phyloP scores from a whole-genome alignment of 495 filamentous ascomycete genomes.

The Penicillium maclennaniae region DNA sequence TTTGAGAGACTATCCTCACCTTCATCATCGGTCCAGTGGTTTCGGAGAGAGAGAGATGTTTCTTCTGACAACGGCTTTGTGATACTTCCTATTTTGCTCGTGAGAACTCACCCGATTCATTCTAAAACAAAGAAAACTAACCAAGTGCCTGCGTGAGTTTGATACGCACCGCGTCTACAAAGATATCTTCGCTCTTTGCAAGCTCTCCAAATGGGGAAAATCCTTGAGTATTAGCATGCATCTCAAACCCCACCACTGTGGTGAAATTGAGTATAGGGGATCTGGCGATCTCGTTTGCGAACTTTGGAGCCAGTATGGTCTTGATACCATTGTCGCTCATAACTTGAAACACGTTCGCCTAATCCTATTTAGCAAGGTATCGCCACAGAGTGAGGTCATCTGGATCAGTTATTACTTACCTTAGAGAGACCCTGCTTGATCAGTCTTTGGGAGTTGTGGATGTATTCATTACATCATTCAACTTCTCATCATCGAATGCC shows the following conservation, averaged over 20 bases:
- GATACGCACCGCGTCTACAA: slow-evolving; percentile 15
- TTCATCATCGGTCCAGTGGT: slow-evolving; percentile 9
- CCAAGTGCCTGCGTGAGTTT: slow-evolving; percentile 19
- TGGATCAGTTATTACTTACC: neutral
- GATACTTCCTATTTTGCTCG: neutral
- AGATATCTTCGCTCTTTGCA: neutral
- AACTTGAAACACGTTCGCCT: slow-evolving; percentile 9
- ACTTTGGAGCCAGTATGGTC: slow-evolving; percentile 14
- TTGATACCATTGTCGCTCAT: slow-evolving; percentile 12
- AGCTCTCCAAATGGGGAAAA: slow-evolving; percentile 35
- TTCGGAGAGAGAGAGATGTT: slow-evolving; percentile 1
- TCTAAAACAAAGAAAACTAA: neutral
- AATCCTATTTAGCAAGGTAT: neutral
- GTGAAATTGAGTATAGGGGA: slow-evolving; percentile 11
- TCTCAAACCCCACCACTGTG: neutral
- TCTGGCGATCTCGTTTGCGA: slow-evolving; percentile 19
- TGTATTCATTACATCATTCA: neutral
- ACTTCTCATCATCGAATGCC: neutral
- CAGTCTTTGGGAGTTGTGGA: neutral
- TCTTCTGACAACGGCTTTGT: slow-evolving; percentile 18
- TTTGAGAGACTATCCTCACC: neutral
- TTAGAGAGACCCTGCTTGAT: neutral
- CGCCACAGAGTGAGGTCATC: neutral
- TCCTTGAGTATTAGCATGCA: slow-evolving; percentile 27
- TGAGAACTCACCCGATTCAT: neutral